phyloP scores from a whole-genome alignment of 202 grass and related monocot genomes.

The Dendrocalamus latiflorus region DNA sequence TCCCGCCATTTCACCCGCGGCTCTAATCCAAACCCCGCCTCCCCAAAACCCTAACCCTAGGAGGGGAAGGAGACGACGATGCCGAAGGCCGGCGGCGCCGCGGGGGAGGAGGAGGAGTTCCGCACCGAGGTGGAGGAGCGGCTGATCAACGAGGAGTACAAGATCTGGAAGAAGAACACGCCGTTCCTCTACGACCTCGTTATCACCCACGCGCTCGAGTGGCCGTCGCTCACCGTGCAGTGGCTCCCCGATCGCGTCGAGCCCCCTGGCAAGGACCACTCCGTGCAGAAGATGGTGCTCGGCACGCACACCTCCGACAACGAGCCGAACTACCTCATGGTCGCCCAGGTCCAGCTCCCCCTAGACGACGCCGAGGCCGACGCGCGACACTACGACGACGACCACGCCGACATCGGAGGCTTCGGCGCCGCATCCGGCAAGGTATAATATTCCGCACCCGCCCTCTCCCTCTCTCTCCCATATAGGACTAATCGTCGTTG shows the following conservation, averaged over 20 bases:
- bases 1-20: conserved; percentile 46
- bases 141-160: conserved; percentile 97
- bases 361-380: conserved; percentile 90
- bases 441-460: conserved; percentile 14
- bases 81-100: conserved; percentile 60
- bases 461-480: background rate
- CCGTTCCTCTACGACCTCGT: conserved; percentile 97
- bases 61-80: conserved; percentile 29
- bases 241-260: conserved; percentile 91
- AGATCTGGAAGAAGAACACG: conserved; percentile 99
- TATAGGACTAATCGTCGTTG: background rate
- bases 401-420: conserved; percentile 72
- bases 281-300: no score
- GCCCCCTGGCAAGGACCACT: conserved; percentile 85
- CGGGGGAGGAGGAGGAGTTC: conserved; percentile 71
- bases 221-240: conserved; percentile 97
- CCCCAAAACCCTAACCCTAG: conserved; percentile 46
- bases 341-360: conserved; percentile 86
- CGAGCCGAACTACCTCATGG: conserved; percentile 97
- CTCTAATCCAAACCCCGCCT: background rate
- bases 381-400: conserved; percentile 78
- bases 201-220: conserved; percentile 94
- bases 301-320: conserved; percentile 98
- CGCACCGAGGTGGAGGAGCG: conserved; percentile 76
- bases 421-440: conserved; percentile 75